These are phyloP conservation scores for Lojkania enalia DNA, from an alignment of 2,329 filamentous ascomycete species.

Conservation along the genomic window DNA sequence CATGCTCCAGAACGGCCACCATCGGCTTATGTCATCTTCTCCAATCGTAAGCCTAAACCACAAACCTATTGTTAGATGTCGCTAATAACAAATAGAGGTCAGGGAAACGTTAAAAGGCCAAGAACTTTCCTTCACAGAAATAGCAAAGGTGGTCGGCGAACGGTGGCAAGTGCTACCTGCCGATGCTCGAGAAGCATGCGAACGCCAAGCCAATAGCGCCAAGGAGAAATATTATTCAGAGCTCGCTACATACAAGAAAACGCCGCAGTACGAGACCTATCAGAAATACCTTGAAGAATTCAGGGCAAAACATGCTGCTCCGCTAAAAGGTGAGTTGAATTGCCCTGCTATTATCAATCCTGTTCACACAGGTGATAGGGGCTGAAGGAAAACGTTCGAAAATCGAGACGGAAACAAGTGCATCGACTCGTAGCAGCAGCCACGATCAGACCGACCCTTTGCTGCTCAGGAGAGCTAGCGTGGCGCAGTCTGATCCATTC, in stretches of 20 bases:
- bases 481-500: slow-evolving; percentile 26
- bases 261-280: slow-evolving; percentile 68
- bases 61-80: background rate
- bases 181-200: slow-evolving; percentile 70
- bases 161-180: slow-evolving; percentile 75
- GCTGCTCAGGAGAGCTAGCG: slow-evolving; percentile 31
- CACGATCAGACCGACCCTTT: slow-evolving; percentile 35
- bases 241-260: slow-evolving; percentile 77
- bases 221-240: slow-evolving; percentile 79
- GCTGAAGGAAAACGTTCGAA: slow-evolving; percentile 50
- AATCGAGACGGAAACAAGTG: slow-evolving; percentile 44
- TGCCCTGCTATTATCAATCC: background rate
- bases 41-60: slow-evolving; percentile 69
- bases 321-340: slow-evolving; percentile 39
- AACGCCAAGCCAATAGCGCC: slow-evolving; percentile 69
- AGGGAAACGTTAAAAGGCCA: slow-evolving; percentile 76
- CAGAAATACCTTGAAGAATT: slow-evolving; percentile 75
- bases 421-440: slow-evolving; percentile 35
- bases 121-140: slow-evolving; percentile 79
- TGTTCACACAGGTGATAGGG: slow-evolving; percentile 21
- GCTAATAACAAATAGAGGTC: slow-evolving; percentile 59
- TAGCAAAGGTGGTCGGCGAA: slow-evolving; percentile 80
- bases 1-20: slow-evolving; percentile 79
- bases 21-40: slow-evolving; percentile 84
- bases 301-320: slow-evolving; percentile 66